Evolutionary conservation across 495 filamentous ascomycete genomes (phyloP).

Genomic region (Lasiosphaeria miniovina): DNA sequence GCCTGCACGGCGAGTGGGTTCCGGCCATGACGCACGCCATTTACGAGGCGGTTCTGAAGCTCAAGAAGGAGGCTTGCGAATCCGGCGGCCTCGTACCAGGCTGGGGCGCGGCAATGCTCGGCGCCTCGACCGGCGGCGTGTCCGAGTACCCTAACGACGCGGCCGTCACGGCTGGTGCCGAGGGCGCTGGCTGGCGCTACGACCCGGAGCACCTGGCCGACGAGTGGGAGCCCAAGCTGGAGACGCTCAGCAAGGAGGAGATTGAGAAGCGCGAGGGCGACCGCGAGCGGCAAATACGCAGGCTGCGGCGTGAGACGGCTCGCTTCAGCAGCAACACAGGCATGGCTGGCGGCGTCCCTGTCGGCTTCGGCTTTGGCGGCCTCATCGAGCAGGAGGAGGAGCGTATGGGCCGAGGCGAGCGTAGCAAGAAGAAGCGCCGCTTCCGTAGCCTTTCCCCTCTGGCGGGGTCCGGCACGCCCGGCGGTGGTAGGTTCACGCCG

Average conservation of each 20-base stretch:
- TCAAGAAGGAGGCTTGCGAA: constrained; percentile 96
- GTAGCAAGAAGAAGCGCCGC: constrained; percentile 89
- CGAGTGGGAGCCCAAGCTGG: constrained; percentile 93
- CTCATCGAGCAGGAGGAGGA: constrained; percentile 62
- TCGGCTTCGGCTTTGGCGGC: constrained; percentile 53
- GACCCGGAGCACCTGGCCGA: constrained; percentile 85
- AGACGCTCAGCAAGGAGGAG: constrained; percentile 87
- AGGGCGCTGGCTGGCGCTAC: constrained; percentile 88
- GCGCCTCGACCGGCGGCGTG: constrained; percentile 52
- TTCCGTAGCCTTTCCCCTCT: constrained; percentile 84
- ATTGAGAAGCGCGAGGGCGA: constrained; percentile 97
- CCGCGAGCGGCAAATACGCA: constrained; percentile 82
- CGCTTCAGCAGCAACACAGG: constrained; percentile 82
- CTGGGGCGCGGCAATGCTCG: constrained; percentile 42
- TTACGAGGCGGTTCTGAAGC: constrained; percentile 86
- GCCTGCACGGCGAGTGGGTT: constrained; percentile 88
- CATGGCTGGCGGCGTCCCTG: constrained; percentile 61
- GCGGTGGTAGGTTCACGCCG: constrained; percentile 61
- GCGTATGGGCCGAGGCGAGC: constrained; percentile 77
- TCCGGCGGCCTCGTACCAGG: constrained; percentile 74
- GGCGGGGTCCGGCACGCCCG: constrained; percentile 61
- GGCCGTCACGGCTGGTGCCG: constrained; percentile 53
- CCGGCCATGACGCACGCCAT: constrained; percentile 93
- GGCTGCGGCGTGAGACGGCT: constrained; percentile 86
- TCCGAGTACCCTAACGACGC: constrained; percentile 85